phyloP scores from a whole-genome alignment of 768 basidiomycete genomes.

The Hortiboletus flavorubellus region DNA sequence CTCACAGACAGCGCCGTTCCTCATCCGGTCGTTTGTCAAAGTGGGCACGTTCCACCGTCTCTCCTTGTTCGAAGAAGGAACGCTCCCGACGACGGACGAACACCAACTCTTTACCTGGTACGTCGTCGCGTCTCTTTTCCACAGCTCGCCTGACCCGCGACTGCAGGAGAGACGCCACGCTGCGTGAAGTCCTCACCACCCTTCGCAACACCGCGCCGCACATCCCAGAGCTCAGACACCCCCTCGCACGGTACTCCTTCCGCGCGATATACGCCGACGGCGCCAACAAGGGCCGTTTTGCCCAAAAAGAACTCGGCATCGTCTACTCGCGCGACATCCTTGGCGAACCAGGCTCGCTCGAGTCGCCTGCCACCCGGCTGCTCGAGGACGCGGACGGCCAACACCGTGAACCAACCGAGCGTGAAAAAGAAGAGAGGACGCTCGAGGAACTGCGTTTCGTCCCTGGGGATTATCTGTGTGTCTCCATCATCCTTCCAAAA shows the following conservation, averaged over 20 bases:
- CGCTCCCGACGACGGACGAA: constrained; percentile 74
- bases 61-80: constrained; percentile 71
- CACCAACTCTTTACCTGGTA: constrained; percentile 83
- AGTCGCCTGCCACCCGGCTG: constrained; percentile 55
- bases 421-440: constrained; percentile 62
- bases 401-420: constrained; percentile 35
- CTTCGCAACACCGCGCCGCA: constrained; percentile 70
- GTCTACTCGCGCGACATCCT: constrained; percentile 84
- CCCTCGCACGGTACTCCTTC: constrained; percentile 79
- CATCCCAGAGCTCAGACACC: constrained; percentile 71
- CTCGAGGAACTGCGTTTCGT: constrained; percentile 78
- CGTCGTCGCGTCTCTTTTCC: constrained; percentile 10
- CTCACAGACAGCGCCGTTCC: constrained; percentile 70
- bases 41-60: constrained; percentile 75
- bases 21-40: constrained; percentile 81
- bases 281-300: constrained; percentile 64
- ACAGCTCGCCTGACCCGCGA: background rate
- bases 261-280: constrained; percentile 76
- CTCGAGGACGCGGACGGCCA: constrained; percentile 46
- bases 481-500: constrained; percentile 76
- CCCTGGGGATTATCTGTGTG: constrained; percentile 75
- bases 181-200: constrained; percentile 74
- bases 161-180: constrained; percentile 75
- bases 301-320: constrained; percentile 75
- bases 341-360: constrained; percentile 69